Evolutionary conservation across 2,329 filamentous ascomycete genomes (phyloP).

Genomic region (Sporothrix schenckii): DNA sequence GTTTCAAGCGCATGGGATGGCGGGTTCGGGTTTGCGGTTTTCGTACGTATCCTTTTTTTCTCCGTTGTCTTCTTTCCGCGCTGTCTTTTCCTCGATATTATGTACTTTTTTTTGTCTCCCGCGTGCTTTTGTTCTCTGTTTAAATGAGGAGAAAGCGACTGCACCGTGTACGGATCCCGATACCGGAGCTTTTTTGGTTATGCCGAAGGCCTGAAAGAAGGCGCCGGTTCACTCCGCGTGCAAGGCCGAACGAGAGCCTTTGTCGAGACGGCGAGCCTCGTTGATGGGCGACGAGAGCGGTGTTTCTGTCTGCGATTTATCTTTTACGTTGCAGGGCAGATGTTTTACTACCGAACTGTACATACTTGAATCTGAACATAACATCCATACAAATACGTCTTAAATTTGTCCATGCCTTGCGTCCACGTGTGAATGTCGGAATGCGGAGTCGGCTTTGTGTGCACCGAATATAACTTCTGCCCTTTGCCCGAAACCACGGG

Average conservation of each 20-base stretch:
- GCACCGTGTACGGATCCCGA: constrained; percentile 24
- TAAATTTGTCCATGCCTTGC: neutral
- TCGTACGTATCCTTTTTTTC: neutral
- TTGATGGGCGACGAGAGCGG: neutral
- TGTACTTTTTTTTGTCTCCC: constrained; percentile 17
- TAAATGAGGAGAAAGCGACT: neutral
- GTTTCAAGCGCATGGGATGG: constrained; percentile 28
- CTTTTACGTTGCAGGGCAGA: constrained; percentile 10
- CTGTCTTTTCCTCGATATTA: neutral
- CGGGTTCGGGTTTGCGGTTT: constrained; percentile 12
- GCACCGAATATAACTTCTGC: neutral
- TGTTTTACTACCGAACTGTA: constrained; percentile 29
- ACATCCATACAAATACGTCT: neutral
- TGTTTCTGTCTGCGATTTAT: constrained; percentile 15
- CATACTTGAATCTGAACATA: constrained; percentile 34
- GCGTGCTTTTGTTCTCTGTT: neutral
- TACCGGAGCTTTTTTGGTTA: neutral
- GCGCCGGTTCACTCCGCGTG: neutral
- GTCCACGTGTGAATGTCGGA: neutral
- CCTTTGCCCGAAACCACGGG: neutral
- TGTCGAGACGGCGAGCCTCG: constrained; percentile 1
- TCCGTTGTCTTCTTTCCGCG: neutral
- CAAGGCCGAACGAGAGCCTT: neutral
- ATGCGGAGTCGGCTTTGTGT: too few relatives aligned
- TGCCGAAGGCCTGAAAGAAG: neutral